These are phyloP conservation scores for Sphagnum magellanicum DNA, from an alignment of 228 moss, liverwort and hornwort genomes.

Conservation along the genomic window DNA sequence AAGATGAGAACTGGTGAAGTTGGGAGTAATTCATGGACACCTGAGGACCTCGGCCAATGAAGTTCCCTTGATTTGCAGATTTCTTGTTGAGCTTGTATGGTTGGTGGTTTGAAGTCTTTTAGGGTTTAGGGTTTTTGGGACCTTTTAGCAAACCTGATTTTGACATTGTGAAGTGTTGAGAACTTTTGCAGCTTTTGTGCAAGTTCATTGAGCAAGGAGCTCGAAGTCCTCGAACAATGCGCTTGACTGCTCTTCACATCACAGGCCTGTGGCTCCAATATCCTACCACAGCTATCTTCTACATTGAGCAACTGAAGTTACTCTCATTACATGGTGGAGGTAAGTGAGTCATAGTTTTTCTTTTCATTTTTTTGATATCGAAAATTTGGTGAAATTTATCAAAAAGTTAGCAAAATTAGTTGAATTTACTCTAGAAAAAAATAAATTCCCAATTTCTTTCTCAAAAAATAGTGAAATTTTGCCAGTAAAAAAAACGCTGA, in stretches of 20 bases:
- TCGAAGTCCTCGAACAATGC: constrained; percentile 47
- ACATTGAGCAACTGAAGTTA: constrained; percentile 51
- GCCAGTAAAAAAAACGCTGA: too few relatives aligned
- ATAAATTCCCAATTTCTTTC: too few relatives aligned
- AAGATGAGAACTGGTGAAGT: too few relatives aligned
- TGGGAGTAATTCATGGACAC: too few relatives aligned
- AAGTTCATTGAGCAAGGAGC: constrained; percentile 68
- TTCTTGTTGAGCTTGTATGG: too few relatives aligned
- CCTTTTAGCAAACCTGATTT: not conserved
- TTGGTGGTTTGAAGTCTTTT: too few relatives aligned
- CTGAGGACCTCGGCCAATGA: too few relatives aligned
- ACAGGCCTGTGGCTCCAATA: constrained; percentile 74
- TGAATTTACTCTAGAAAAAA: too few relatives aligned
- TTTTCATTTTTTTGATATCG: not conserved
- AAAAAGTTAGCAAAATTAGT: too few relatives aligned
- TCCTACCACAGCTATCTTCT: constrained; percentile 54
- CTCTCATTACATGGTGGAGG: constrained; percentile 74
- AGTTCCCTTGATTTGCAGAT: too few relatives aligned
- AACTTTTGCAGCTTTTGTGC: constrained; percentile 57
- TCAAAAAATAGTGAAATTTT: too few relatives aligned
- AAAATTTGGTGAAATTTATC: too few relatives aligned
- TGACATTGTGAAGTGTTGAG: not conserved
- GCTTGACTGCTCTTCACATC: constrained; percentile 61
- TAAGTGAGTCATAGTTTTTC: constrained; percentile 5
- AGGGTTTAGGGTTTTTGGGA: not conserved